These are phyloP conservation scores for Fusarium tjaetaba DNA, from an alignment of 2,329 filamentous ascomycete species.

Conservation along the genomic window DNA sequence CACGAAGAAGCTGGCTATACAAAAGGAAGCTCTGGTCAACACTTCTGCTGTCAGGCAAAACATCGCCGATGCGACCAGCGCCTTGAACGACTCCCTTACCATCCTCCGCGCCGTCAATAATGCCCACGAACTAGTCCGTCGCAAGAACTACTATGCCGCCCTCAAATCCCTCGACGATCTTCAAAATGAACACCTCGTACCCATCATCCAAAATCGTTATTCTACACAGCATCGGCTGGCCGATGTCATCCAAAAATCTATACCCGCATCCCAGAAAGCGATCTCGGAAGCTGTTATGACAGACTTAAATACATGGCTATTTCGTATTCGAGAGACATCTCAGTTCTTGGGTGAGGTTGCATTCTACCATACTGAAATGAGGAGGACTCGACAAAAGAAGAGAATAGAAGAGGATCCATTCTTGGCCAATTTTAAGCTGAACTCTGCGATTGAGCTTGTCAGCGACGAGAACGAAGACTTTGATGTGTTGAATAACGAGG, in stretches of 20 bases:
- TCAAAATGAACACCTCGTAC: slow-evolving; percentile 89
- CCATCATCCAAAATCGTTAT: slow-evolving; percentile 79
- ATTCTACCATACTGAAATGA: slow-evolving; percentile 93
- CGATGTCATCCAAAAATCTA: slow-evolving; percentile 94
- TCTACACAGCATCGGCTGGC: slow-evolving; percentile 95
- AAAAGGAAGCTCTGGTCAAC: slow-evolving; percentile 94
- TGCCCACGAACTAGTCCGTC: slow-evolving; percentile 88
- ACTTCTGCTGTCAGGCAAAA: slow-evolving; percentile 93
- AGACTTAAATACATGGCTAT: slow-evolving; percentile 97
- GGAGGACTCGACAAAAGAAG: slow-evolving; percentile 84
- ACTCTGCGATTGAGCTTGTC: slow-evolving; percentile 94
- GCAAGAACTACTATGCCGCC: slow-evolving; percentile 95
- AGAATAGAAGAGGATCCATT: slow-evolving; percentile 80
- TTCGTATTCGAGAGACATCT: slow-evolving; percentile 92
- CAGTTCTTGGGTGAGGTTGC: slow-evolving; percentile 96
- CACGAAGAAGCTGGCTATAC: slow-evolving; percentile 91
- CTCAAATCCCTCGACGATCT: slow-evolving; percentile 94
- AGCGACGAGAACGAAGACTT: slow-evolving; percentile 96
- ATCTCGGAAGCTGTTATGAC: slow-evolving; percentile 98
- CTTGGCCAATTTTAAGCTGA: slow-evolving; percentile 86
- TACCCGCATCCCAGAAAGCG: slow-evolving; percentile 88
- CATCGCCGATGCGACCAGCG: slow-evolving; percentile 90
- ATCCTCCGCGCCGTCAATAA: slow-evolving; percentile 93
- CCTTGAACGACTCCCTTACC: slow-evolving; percentile 89
- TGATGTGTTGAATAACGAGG: slow-evolving; percentile 94